A percentile compares a stretch with the other conserved stretches of the same genome.
phyloP scores from a whole-genome alignment of 768 basidiomycete genomes.

The Suillus hirtellus region DNA sequence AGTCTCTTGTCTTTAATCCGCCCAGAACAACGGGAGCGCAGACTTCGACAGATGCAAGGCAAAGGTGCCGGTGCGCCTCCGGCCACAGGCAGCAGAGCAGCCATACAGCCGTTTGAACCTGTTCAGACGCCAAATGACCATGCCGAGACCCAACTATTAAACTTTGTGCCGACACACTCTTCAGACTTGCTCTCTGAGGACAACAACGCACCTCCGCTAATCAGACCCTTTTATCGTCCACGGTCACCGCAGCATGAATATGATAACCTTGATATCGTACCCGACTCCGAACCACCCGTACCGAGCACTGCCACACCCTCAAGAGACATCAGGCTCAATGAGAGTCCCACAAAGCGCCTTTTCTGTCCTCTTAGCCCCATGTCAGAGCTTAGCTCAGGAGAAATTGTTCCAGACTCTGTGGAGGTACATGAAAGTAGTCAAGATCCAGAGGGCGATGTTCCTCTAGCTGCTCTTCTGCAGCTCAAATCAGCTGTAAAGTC shows the following conservation, averaged over 20 bases:
- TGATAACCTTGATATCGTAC: conserved; percentile 51
- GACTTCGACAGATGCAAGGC: neutral
- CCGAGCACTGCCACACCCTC: conserved; percentile 15
- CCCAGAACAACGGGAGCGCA: conserved; percentile 6
- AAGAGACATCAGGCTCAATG: conserved; percentile 7
- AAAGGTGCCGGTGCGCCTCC: neutral
- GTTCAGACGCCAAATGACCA: conserved; percentile 16
- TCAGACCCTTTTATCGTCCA: neutral
- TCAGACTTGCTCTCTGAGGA: conserved; percentile 3
- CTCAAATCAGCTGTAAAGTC: conserved; percentile 25
- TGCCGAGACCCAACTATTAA: conserved; percentile 20
- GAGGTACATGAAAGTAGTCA: conserved; percentile 33
- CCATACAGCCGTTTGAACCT: neutral
- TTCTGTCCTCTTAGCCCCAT: conserved; percentile 26
- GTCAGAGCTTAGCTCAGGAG: conserved; percentile 23
- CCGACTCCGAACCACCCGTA: conserved; percentile 61
- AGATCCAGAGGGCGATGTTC: conserved; percentile 46
- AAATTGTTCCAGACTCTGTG: conserved; percentile 30
- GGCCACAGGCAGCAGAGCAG: neutral
- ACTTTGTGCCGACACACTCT: conserved; percentile 22
- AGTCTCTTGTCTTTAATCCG: neutral
- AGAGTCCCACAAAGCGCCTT: conserved; percentile 18
- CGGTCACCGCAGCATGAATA: conserved; percentile 9
- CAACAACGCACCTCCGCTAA: too few relatives aligned
- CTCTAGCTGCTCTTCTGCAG: conserved; percentile 36